These are phyloP conservation scores for Fusarium falciforme DNA, from an alignment of 2,329 filamentous ascomycete genomes.

Conservation along the genomic window DNA sequence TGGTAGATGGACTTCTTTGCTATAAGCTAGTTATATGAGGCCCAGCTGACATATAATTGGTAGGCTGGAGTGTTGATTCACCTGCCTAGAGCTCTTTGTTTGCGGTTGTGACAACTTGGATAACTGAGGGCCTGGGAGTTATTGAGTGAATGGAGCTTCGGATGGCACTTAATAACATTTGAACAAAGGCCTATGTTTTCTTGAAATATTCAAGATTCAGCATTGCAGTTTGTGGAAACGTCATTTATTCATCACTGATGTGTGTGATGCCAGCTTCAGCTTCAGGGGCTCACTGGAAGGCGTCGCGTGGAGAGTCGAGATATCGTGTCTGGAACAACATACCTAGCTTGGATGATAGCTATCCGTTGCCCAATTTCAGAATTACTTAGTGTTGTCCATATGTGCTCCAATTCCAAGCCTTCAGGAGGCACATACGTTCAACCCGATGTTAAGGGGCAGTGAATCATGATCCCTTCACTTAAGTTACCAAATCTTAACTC, in stretches of 20 bases:
- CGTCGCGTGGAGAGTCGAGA: not conserved
- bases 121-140: too few relatives aligned
- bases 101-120: not conserved
- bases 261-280: not conserved
- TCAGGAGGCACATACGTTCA: not conserved
- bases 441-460: not conserved
- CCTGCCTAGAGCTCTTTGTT: not conserved
- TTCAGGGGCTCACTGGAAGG: not conserved
- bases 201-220: not conserved
- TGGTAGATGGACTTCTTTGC: not conserved
- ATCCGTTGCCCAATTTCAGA: fast-evolving
- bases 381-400: not conserved
- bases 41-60: not conserved
- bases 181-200: not conserved
- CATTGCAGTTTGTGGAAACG: too few relatives aligned
- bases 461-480: not conserved
- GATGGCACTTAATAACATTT: not conserved
- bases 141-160: not conserved
- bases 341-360: not conserved
- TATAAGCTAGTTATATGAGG: not conserved
- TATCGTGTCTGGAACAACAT: too few relatives aligned
- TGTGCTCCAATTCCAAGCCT: not conserved
- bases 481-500: not conserved
- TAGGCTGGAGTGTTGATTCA: too few relatives aligned
- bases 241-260: not conserved